Conservation (phyloP, 257 asterid genomes). For the Solanum acaule region DNA sequence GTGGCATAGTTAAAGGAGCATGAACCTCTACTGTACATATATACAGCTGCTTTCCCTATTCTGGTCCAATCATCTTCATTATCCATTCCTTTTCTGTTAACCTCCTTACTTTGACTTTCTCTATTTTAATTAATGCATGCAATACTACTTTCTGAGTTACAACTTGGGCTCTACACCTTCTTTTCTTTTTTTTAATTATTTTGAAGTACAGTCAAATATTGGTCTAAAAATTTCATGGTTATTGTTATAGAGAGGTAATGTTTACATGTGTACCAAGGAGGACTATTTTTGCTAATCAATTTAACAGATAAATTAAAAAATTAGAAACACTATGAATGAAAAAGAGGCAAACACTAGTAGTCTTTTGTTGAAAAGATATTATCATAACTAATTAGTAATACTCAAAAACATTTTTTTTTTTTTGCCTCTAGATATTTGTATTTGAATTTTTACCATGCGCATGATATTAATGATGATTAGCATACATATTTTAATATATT, state of each 20-base stretch:
- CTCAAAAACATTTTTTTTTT: neutral
- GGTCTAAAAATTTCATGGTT: no score
- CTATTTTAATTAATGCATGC: neutral
- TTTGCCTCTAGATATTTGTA: no score
- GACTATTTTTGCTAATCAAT: no score
- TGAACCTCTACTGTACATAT: neutral
- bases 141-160: neutral
- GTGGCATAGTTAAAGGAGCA: neutral
- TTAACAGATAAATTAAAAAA: no score
- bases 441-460: neutral
- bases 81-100: no score
- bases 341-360: no score
- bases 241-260: no score
- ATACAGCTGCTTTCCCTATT: neutral
- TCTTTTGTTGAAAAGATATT: no score
- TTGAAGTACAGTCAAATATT: neutral
- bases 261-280: no score
- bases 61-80: neutral
- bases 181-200: no score
- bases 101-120: neutral
- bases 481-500: neutral
- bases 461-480: neutral
- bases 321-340: no score
- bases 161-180: neutral
- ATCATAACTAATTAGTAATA: no score